phyloP scores from a whole-genome alignment of 371 early-diverging fungal species.

The Circinella minor region DNA sequence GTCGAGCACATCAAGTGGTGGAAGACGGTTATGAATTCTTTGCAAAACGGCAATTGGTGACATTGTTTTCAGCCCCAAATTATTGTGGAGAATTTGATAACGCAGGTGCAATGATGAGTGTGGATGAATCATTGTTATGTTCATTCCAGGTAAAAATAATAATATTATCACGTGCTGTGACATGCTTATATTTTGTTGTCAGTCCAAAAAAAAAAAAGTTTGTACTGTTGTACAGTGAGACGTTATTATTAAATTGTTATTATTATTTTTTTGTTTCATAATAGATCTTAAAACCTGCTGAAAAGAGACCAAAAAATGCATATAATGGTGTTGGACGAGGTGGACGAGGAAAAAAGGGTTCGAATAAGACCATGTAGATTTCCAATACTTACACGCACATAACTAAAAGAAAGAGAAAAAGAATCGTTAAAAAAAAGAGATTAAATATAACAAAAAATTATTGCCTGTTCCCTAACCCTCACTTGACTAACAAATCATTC shows the following conservation, averaged over 20 bases:
- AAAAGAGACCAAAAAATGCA: slow-evolving; percentile 32
- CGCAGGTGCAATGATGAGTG: slow-evolving; percentile 93
- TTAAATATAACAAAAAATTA: no score
- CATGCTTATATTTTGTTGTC: not conserved
- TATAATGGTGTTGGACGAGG: slow-evolving; percentile 24
- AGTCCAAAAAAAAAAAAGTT: not conserved
- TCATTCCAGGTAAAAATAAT: slow-evolving; percentile 67
- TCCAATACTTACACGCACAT: no score
- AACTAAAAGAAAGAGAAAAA: no score
- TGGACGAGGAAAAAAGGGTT: slow-evolving; percentile 22
- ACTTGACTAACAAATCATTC: not conserved
- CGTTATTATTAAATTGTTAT: not conserved
- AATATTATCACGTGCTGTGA: not conserved
- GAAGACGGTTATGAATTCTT: slow-evolving; percentile 99
- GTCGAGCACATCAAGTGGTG: slow-evolving; percentile 98
- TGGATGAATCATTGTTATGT: slow-evolving; percentile 90
- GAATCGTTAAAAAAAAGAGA: no score
- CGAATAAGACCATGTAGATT: slow-evolving; percentile 20
- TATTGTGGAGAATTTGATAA: slow-evolving; percentile 99
- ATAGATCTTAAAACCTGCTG: slow-evolving; percentile 38
- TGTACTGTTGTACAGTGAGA: not conserved
- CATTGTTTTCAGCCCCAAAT: slow-evolving; percentile 97
- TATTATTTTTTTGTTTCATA: not conserved
- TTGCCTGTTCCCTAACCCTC: no score
- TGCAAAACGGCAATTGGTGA: slow-evolving; percentile 90